These are phyloP conservation scores for Simplicillium sp. DNA, from an alignment of 2,329 filamentous ascomycete species.

Conservation along the genomic window DNA sequence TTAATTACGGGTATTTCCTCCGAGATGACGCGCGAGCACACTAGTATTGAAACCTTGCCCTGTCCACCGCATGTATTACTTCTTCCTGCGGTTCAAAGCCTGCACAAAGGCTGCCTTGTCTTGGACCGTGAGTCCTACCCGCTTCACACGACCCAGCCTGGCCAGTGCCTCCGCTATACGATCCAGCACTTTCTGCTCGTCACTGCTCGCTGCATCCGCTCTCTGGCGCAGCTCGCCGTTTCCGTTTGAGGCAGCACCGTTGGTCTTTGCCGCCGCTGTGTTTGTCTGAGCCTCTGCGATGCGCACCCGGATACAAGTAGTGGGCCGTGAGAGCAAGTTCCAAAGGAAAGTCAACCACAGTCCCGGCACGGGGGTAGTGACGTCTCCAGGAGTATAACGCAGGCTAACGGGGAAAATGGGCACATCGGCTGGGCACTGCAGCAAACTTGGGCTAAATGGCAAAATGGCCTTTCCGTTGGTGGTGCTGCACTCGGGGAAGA, in stretches of 20 bases:
- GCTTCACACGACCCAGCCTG: slow-evolving; percentile 77
- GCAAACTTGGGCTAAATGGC: slow-evolving; percentile 68
- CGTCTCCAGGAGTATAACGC: slow-evolving; percentile 78
- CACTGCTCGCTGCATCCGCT: slow-evolving; percentile 27
- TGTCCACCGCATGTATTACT: slow-evolving; percentile 10
- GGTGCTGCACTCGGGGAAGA: slow-evolving; percentile 91
- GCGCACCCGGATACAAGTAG: slow-evolving; percentile 82
- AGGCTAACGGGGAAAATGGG: slow-evolving; percentile 87
- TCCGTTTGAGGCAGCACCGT: slow-evolving; percentile 20
- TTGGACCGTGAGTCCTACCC: slow-evolving; percentile 71
- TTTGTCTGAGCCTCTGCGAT: slow-evolving; percentile 69
- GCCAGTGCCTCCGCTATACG: slow-evolving; percentile 77
- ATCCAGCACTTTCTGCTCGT: slow-evolving; percentile 66
- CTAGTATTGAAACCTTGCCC: too few species aligned
- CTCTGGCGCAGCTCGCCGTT: slow-evolving; percentile 15
- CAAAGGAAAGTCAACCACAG: slow-evolving; percentile 68
- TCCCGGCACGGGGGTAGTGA: slow-evolving; percentile 81
- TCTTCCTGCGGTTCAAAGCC: slow-evolving; percentile 43
- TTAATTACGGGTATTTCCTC: too few species aligned
- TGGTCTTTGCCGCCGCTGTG: slow-evolving; percentile 26
- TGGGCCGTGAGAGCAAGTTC: slow-evolving; percentile 75
- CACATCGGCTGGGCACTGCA: slow-evolving; percentile 54
- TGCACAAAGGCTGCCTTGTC: slow-evolving; percentile 80
- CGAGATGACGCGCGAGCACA: too few species aligned
- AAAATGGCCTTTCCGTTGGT: slow-evolving; percentile 89